Evolutionary conservation across 306 rosid species (phyloP).

Genomic region (Trifolium dubium): DNA sequence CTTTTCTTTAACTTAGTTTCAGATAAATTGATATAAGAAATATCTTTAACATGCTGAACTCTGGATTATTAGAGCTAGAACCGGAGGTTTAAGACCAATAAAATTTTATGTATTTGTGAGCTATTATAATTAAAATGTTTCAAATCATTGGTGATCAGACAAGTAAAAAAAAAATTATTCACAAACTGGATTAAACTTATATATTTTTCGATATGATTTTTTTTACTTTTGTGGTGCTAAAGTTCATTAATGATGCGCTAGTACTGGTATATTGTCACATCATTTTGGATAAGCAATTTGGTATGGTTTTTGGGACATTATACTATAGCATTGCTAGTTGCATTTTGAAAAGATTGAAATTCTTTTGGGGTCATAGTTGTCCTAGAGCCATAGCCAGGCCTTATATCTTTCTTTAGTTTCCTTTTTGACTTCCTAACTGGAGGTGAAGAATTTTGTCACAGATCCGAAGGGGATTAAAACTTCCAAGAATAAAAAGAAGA

Average conservation of each 20-base stretch:
- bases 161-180: slow-evolving; percentile 16
- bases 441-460: slow-evolving; percentile 51
- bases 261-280: neutral
- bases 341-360: slow-evolving; percentile 20
- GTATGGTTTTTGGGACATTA: neutral
- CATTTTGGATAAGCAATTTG: slow-evolving; percentile 10
- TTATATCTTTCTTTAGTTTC: slow-evolving; percentile 27
- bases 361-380: slow-evolving; percentile 16
- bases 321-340: slow-evolving; percentile 7
- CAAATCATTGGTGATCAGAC: slow-evolving; percentile 4
- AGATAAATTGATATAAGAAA: slow-evolving; percentile 17
- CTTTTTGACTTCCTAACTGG: slow-evolving; percentile 40
- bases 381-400: slow-evolving; percentile 13
- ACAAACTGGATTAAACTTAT: neutral
- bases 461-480: slow-evolving; percentile 73
- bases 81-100: neutral
- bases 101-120: slow-evolving; percentile 17
- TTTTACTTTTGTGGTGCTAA: neutral
- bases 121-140: neutral
- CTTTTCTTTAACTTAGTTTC: slow-evolving; percentile 15
- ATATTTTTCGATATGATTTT: slow-evolving; percentile 2
- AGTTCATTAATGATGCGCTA: neutral
- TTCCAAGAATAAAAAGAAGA: slow-evolving; percentile 87
- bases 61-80: neutral
- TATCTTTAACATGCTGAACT: neutral